Base-by-base conservation (phyloP, 2,329 filamentous ascomycete species). In the Nothophoma quercina region DNA sequence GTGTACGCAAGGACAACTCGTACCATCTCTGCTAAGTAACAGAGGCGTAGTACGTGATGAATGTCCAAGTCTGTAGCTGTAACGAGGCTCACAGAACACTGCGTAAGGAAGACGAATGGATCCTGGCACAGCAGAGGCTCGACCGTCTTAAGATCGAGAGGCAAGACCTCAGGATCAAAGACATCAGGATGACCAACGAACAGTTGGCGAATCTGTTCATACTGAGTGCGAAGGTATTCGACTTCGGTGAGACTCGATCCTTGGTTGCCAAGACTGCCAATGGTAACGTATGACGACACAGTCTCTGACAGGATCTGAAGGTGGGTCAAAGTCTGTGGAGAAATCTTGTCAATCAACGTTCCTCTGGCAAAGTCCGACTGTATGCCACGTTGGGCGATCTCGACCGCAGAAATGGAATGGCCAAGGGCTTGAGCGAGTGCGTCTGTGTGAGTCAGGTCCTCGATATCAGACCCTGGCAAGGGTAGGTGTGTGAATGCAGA, bases 231-330 rank as follows among this genome's bases (percentile, higher is more conserved):
- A 36, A 81, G 79, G 51, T 90, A 90, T 67, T 95, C 90, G 38
- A 77, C 77, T 40, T 85, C 83, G 10, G 90, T 85, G 54, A 80
- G 81, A 56, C 84, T 88, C 7, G 85, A 81, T 0, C 83, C 81
- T 3, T 78, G 79, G 16, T 83, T 80, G 41, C 85, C 82, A 33
- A 93, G 81, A 4, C 86, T 85, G 1, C 91, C 90, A 52, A 96
- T 81, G 1, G 91, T 85, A 47, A 93, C 83, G 72, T 95, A 98
- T 0, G 93, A 93, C 23, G 89, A 85, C 1, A 90, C 89, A 1
- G 93, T 98, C 77, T 97, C 95, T 1, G 91, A 88, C 19, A 98
- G 79, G 22, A 98, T 88, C 40, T 93, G 89, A 22, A 99, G 81
- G 70, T 98, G 92, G 1, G 90, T 95, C 54, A 99, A 78, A 1